These are phyloP conservation scores for Parachaetomium inaequale DNA, from an alignment of 495 filamentous ascomycete species.

Conservation along the genomic window DNA sequence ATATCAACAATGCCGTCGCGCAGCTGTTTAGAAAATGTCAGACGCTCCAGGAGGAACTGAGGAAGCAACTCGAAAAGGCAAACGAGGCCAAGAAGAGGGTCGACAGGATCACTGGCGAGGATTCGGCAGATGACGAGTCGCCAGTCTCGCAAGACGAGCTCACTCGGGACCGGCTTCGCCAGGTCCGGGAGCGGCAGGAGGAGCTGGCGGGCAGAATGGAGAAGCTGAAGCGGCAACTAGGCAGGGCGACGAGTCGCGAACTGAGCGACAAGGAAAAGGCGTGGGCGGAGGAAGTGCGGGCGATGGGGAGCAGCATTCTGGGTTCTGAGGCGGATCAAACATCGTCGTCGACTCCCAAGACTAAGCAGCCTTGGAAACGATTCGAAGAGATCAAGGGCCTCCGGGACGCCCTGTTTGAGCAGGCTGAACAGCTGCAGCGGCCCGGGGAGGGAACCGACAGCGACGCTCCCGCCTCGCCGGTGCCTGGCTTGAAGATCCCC, in stretches of 20 bases:
- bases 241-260: conserved; percentile 55
- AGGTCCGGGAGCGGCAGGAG: conserved; percentile 55
- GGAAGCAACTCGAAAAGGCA: conserved; percentile 64
- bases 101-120: conserved; percentile 61
- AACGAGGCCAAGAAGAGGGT: conserved; percentile 64
- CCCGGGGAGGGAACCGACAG: conserved; percentile 32
- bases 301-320: conserved; percentile 44
- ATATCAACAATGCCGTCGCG: conserved; percentile 67
- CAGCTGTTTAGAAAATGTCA: conserved; percentile 80
- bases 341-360: conserved; percentile 19
- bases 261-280: conserved; percentile 70
- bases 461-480: conserved; percentile 27
- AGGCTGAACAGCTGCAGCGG: conserved; percentile 42
- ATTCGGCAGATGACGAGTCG: conserved; percentile 44
- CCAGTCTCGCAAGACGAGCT: conserved; percentile 47
- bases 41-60: conserved; percentile 65
- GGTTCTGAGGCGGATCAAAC: conserved; percentile 29
- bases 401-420: conserved; percentile 49
- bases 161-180: conserved; percentile 58
- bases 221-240: conserved; percentile 55
- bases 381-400: conserved; percentile 48
- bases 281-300: conserved; percentile 62
- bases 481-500: conserved; percentile 52
- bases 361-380: conserved; percentile 43
- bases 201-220: conserved; percentile 62